A percentile compares a stretch with the other conserved stretches of the same genome.
phyloP scores from a whole-genome alignment of 1,139 yeast genomes.

The Yamadazyma friedrichii region DNA sequence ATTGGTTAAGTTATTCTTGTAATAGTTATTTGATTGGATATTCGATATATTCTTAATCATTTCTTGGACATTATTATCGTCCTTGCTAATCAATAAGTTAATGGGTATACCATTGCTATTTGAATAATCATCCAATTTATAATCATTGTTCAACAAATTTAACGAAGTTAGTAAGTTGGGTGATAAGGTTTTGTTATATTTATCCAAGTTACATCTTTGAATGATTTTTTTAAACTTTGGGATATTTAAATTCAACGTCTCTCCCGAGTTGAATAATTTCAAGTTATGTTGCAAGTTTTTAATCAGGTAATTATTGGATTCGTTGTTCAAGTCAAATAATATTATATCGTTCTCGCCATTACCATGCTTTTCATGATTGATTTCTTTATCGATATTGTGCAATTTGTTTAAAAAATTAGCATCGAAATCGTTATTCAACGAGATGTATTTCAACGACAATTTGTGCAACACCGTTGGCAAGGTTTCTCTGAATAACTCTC shows the following conservation, averaged over 20 bases:
- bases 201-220: constrained; percentile 52
- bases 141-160: constrained; percentile 18
- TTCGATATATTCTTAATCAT: constrained; percentile 45
- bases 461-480: constrained; percentile 79
- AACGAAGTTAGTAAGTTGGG: constrained; percentile 43
- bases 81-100: constrained; percentile 28
- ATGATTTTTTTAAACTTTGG: constrained; percentile 56
- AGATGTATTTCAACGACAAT: constrained; percentile 70
- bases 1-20: constrained; percentile 27
- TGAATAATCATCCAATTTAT: background rate
- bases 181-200: constrained; percentile 31
- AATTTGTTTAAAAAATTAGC: constrained; percentile 5
- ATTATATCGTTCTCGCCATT: constrained; percentile 14
- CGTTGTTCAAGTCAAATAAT: constrained; percentile 19
- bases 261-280: constrained; percentile 73
- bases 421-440: constrained; percentile 9
- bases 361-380: constrained; percentile 19
- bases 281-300: constrained; percentile 65
- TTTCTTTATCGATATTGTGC: background rate
- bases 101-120: constrained; percentile 37
- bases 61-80: constrained; percentile 32
- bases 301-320: constrained; percentile 51
- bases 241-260: constrained; percentile 68
- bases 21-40: constrained; percentile 46
- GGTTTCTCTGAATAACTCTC: constrained; percentile 80